Percentiles rank a stretch among this genome's conserved stretches.
These are phyloP conservation scores for Ogataea wickerhamii DNA, from an alignment of 805 yeast genomes.

Conservation along the genomic window DNA sequence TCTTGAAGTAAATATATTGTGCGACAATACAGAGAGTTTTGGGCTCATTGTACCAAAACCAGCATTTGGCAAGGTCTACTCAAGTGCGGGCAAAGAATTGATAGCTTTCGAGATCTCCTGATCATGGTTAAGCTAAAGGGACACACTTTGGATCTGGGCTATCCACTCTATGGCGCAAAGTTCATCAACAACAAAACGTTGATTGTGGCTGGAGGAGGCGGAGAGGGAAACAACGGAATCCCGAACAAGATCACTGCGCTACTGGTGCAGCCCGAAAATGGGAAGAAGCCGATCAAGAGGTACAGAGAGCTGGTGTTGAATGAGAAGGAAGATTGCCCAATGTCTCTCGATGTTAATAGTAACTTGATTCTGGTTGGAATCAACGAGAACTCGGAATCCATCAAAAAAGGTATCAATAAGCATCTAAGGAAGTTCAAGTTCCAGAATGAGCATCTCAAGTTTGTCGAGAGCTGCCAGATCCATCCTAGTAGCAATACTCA, in stretches of 20 bases:
- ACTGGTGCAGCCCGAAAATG: slow-evolving; percentile 50
- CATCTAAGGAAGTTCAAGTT: slow-evolving; percentile 65
- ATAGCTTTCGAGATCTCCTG: too few relatives aligned
- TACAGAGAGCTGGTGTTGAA: slow-evolving; percentile 53
- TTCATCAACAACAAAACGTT: slow-evolving; percentile 60
- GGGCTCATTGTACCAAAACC: too few relatives aligned
- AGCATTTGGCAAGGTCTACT: too few relatives aligned
- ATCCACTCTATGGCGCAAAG: slow-evolving; percentile 78
- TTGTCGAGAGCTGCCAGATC: slow-evolving; percentile 57
- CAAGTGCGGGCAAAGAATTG: not conserved
- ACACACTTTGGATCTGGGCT: slow-evolving; percentile 41
- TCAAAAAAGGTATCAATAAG: slow-evolving; percentile 59
- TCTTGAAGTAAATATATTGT: too few relatives aligned
- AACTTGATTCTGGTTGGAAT: slow-evolving; percentile 66
- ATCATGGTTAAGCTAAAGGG: slow-evolving; percentile 25
- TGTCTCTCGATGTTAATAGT: slow-evolving; percentile 61
- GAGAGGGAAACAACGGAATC: slow-evolving; percentile 86
- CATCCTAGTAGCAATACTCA: slow-evolving; percentile 45
- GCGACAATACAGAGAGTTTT: too few relatives aligned
- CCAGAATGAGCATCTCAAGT: slow-evolving; percentile 59
- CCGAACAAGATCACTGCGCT: slow-evolving; percentile 77
- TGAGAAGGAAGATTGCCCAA: slow-evolving; percentile 81
- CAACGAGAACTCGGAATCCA: slow-evolving; percentile 60
- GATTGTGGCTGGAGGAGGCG: slow-evolving; percentile 91
- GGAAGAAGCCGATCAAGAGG: slow-evolving; percentile 47